Conservation (phyloP, 2,329 filamentous ascomycete species). For the Ambrosiella cleistominuta region DNA sequence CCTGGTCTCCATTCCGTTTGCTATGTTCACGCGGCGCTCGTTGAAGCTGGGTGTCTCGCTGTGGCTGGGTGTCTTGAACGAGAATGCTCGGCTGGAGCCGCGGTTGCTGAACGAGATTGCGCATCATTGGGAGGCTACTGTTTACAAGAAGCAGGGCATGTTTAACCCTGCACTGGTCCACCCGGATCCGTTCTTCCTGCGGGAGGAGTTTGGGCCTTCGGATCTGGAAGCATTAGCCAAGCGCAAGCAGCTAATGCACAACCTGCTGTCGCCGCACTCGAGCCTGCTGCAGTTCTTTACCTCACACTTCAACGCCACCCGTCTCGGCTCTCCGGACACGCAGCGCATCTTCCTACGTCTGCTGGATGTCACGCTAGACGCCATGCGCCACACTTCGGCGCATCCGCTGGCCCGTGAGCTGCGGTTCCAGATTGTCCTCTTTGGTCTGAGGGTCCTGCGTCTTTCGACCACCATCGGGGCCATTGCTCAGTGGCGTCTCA, state of each 20-base stretch:
- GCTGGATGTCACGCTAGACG: slow-evolving; percentile 60
- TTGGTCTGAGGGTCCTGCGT: slow-evolving; percentile 61
- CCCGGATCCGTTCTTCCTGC: slow-evolving; percentile 75
- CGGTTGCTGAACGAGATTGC: slow-evolving; percentile 73
- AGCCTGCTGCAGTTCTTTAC: slow-evolving; percentile 74
- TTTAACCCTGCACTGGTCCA: slow-evolving; percentile 60
- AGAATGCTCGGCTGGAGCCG: slow-evolving; percentile 77
- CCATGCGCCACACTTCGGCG: slow-evolving; percentile 28
- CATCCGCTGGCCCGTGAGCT: slow-evolving; percentile 84
- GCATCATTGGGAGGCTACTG: slow-evolving; percentile 76
- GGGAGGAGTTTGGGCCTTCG: slow-evolving; percentile 82
- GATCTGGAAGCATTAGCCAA: slow-evolving; percentile 59
- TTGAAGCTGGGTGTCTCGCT: slow-evolving; percentile 90
- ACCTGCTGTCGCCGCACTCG: slow-evolving; percentile 71
- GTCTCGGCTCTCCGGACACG: slow-evolving; percentile 66
- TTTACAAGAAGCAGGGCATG: slow-evolving; percentile 59
- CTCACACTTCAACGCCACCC: slow-evolving; percentile 86
- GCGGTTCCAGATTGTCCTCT: slow-evolving; percentile 74
- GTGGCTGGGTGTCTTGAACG: slow-evolving; percentile 93
- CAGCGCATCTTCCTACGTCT: slow-evolving; percentile 70
- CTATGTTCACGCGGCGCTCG: slow-evolving; percentile 81
- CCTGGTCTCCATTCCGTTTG: slow-evolving; percentile 82
- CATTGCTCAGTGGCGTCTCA: slow-evolving; percentile 59
- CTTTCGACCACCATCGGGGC: slow-evolving; percentile 49
- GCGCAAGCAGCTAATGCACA: slow-evolving; percentile 62